phyloP scores from a whole-genome alignment of 495 filamentous ascomycete genomes.

The Neurospora sp. region DNA sequence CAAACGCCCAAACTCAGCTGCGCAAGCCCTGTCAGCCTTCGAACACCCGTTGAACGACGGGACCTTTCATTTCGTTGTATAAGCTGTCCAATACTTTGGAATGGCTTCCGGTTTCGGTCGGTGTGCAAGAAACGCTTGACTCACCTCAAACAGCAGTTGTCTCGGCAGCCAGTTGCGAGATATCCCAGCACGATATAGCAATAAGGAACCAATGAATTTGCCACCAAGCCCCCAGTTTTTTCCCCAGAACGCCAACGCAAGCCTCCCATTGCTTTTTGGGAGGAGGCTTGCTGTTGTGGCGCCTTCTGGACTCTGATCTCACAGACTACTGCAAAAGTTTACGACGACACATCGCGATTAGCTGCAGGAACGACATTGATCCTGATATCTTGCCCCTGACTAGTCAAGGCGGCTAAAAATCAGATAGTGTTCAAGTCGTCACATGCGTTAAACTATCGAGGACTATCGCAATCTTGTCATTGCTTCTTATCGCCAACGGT shows the following conservation, averaged over 20 bases:
- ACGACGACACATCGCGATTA: not conserved
- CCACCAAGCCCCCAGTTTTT: not conserved
- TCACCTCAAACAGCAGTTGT: not conserved
- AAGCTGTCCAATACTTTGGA: not conserved
- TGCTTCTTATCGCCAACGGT: not conserved
- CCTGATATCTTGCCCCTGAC: not conserved
- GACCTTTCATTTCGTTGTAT: not conserved
- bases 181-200: not conserved
- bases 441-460: not conserved
- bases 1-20: not conserved
- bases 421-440: not conserved
- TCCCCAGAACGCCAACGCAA: not conserved
- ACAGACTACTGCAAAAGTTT: not conserved
- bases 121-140: not conserved
- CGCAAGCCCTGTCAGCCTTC: not conserved
- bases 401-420: not conserved
- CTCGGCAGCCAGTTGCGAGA: not conserved
- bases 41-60: not conserved
- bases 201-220: not conserved
- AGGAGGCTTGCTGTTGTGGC: not conserved
- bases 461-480: not conserved
- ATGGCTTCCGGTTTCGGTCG: not conserved
- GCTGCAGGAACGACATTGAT: not conserved
- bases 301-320: not conserved
- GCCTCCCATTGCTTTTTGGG: not conserved